Evolutionary conservation across 768 basidiomycete genomes (phyloP).

Genomic region (Chalciporus chontae): DNA sequence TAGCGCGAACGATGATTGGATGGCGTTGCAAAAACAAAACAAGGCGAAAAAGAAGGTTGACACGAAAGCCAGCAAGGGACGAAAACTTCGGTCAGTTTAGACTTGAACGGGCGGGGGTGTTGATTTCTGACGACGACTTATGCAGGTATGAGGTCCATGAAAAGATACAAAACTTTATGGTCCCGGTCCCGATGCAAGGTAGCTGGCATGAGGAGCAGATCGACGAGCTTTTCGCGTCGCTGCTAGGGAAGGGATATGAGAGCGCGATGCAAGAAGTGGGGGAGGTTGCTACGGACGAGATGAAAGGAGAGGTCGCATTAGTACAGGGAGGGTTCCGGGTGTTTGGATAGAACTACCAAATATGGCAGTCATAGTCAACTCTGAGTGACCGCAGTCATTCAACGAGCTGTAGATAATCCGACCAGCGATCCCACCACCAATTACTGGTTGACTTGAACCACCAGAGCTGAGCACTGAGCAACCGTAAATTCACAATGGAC

Average conservation of each 20-base stretch:
- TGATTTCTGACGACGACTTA: slow-evolving; percentile 4
- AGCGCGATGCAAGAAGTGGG: slow-evolving; percentile 25
- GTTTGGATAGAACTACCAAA: slow-evolving; percentile 53
- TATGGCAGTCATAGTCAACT: slow-evolving; percentile 17
- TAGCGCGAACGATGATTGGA: slow-evolving; percentile 57
- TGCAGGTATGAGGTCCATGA: slow-evolving; percentile 88
- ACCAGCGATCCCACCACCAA: background rate
- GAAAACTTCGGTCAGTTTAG: slow-evolving; percentile 82
- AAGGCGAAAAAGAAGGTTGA: slow-evolving; percentile 88
- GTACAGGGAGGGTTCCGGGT: slow-evolving; percentile 51
- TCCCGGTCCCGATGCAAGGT: slow-evolving; percentile 65
- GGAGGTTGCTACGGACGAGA: slow-evolving; percentile 28
- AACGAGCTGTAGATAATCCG: background rate
- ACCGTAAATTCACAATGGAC: slow-evolving; percentile 28
- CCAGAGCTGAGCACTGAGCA: too few species aligned
- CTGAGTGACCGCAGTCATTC: slow-evolving; percentile 1
- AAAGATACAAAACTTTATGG: slow-evolving; percentile 96
- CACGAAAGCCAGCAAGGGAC: slow-evolving; percentile 91
- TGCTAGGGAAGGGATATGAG: slow-evolving; percentile 76
- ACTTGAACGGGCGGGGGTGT: background rate
- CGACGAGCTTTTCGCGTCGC: slow-evolving; percentile 87
- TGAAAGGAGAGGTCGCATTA: slow-evolving; percentile 30
- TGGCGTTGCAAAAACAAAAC: slow-evolving; percentile 59
- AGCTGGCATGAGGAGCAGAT: slow-evolving; percentile 96
- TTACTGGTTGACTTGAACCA: background rate